These are phyloP conservation scores for Neotropicomus parvogracilis DNA, from an alignment of 1,284 basidiomycete genomes.

Conservation along the genomic window DNA sequence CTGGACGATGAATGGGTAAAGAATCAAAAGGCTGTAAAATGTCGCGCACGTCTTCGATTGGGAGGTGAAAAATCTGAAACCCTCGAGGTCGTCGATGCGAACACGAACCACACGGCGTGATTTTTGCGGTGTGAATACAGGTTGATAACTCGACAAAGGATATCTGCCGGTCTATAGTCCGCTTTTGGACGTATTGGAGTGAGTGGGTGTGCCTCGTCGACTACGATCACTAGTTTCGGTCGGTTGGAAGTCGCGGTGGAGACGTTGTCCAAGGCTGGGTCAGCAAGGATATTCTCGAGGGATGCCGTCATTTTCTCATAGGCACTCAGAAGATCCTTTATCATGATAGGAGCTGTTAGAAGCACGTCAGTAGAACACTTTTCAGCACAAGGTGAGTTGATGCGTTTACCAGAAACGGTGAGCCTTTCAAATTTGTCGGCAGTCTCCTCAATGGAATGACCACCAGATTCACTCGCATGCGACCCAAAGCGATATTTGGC, in stretches of 20 bases:
- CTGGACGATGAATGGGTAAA: background rate
- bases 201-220: conserved; percentile 11
- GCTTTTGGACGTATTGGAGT: background rate
- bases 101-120: conserved; percentile 13
- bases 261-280: too few species aligned
- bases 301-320: background rate
- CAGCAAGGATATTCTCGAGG: background rate
- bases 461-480: too few species aligned
- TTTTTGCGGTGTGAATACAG: background rate
- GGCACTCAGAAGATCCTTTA: too few species aligned
- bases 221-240: conserved; percentile 7
- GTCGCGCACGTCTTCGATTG: conserved; percentile 7
- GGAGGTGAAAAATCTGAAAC: conserved; percentile 10
- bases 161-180: conserved; percentile 9
- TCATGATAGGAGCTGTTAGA: too few species aligned
- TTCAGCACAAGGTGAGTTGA: too few species aligned
- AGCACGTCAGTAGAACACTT: too few species aligned
- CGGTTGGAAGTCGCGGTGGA: background rate
- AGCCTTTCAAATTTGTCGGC: too few species aligned
- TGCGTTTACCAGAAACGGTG: too few species aligned
- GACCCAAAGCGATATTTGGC: too few species aligned
- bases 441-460: too few species aligned
- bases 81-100: conserved; percentile 14
- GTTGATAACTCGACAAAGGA: conserved; percentile 3
- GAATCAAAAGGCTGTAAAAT: background rate